These are phyloP conservation scores for Tieghemiomyces parasiticus DNA, from an alignment of 192 early-diverging fungal genomes.

Conservation along the genomic window DNA sequence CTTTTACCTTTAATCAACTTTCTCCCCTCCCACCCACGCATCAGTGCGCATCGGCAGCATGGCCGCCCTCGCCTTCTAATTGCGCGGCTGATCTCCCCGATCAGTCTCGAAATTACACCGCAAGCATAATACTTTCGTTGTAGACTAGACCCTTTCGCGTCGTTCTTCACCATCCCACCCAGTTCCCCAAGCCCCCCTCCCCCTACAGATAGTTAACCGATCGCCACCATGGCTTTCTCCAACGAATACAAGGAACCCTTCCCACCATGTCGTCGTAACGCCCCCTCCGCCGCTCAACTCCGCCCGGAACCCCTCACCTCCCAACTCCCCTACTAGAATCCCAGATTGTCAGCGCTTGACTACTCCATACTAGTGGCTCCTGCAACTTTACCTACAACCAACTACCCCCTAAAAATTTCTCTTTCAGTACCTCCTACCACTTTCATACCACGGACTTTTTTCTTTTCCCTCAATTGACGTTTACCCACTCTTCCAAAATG, in stretches of 20 bases:
- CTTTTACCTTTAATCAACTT: too few species aligned
- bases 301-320: neutral
- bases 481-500: neutral
- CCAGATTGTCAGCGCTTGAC: neutral
- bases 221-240: conserved; percentile 10
- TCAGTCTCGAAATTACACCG: too few species aligned
- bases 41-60: too few species aligned
- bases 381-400: neutral
- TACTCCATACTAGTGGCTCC: neutral
- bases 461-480: neutral
- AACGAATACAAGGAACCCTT: neutral
- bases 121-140: too few species aligned
- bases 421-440: neutral
- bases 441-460: conserved; percentile 7
- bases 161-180: too few species aligned
- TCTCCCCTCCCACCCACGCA: too few species aligned
- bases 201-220: too few species aligned
- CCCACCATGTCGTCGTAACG: conserved; percentile 10
- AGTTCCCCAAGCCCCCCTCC: too few species aligned
- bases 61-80: too few species aligned
- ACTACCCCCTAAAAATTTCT: neutral
- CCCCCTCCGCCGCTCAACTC: neutral
- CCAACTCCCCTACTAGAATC: neutral
- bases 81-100: too few species aligned
- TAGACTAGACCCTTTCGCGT: too few species aligned